Percentiles rank a stretch among this genome's conserved stretches.
Evolutionary conservation across 2,329 filamentous ascomycete species (phyloP).

Genomic region (Coniochaeta sp.): DNA sequence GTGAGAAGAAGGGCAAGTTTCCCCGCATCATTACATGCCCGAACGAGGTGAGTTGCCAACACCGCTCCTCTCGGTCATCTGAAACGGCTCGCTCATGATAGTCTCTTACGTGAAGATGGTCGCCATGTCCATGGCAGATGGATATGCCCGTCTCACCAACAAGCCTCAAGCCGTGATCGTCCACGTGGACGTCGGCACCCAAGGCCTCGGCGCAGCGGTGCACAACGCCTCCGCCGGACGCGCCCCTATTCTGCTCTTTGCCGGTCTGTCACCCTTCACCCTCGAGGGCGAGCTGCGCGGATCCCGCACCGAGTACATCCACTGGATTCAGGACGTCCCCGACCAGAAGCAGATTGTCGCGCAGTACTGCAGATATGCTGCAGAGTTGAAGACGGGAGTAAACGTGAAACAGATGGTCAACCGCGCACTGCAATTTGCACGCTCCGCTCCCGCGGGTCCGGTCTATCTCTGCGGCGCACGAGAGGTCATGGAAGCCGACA

Average conservation of each 20-base stretch:
- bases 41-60: slow-evolving; percentile 49
- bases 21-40: slow-evolving; percentile 65
- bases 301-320: slow-evolving; percentile 32
- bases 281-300: slow-evolving; percentile 33
- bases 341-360: slow-evolving; percentile 48
- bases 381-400: slow-evolving; percentile 73
- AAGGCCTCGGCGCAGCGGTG: slow-evolving; percentile 62
- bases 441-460: slow-evolving; percentile 67
- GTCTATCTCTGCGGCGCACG: slow-evolving; percentile 73
- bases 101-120: slow-evolving; percentile 50
- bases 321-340: slow-evolving; percentile 34
- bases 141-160: slow-evolving; percentile 59
- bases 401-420: slow-evolving; percentile 90
- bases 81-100: background rate
- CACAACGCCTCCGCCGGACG: slow-evolving; percentile 65
- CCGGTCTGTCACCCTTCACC: slow-evolving; percentile 33
- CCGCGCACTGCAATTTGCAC: slow-evolving; percentile 75
- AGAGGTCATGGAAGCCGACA: slow-evolving; percentile 81
- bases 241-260: slow-evolving; percentile 49
- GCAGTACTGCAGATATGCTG: slow-evolving; percentile 80
- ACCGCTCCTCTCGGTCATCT: background rate
- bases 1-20: slow-evolving; percentile 53
- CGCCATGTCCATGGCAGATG: slow-evolving; percentile 68
- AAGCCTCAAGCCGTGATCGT: slow-evolving; percentile 65
- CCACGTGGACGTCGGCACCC: slow-evolving; percentile 68